Conservation (phyloP, 345 rosid species). For the Eucalyptus erythrocorys region DNA sequence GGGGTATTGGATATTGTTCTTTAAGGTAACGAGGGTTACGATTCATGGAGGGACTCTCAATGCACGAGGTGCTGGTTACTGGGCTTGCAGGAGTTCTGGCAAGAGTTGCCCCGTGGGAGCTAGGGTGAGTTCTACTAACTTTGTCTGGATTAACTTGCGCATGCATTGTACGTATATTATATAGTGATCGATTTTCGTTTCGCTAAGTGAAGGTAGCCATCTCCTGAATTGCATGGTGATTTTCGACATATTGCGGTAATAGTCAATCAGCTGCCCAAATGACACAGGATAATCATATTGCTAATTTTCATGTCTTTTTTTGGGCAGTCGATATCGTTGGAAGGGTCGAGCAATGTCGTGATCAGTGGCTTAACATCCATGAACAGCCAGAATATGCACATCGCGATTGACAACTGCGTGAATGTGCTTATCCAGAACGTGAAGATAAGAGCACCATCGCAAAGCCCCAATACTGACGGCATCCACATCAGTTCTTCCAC, state of each 20-base stretch:
- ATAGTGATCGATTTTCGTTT: background rate
- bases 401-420: background rate
- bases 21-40: constrained; percentile 22
- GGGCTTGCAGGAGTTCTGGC: constrained; percentile 37
- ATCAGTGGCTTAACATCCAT: constrained; percentile 1
- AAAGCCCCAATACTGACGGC: constrained; percentile 18
- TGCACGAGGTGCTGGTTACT: constrained; percentile 42
- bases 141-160: background rate
- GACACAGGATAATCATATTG: background rate
- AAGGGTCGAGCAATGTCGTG: background rate
- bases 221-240: background rate
- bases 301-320: background rate
- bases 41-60: constrained; percentile 40
- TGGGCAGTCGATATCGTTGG: background rate
- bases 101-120: constrained; percentile 38
- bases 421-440: background rate
- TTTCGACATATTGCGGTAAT: background rate
- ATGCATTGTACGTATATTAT: background rate
- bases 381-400: constrained; percentile 7
- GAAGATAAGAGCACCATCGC: background rate
- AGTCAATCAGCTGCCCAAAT: background rate
- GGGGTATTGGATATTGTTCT: constrained; percentile 34
- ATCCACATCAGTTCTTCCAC: constrained; percentile 4
- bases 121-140: constrained; percentile 12
- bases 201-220: background rate